These are phyloP conservation scores for Aspergillus sp. DNA, from an alignment of 2,329 filamentous ascomycete genomes.

Conservation along the genomic window DNA sequence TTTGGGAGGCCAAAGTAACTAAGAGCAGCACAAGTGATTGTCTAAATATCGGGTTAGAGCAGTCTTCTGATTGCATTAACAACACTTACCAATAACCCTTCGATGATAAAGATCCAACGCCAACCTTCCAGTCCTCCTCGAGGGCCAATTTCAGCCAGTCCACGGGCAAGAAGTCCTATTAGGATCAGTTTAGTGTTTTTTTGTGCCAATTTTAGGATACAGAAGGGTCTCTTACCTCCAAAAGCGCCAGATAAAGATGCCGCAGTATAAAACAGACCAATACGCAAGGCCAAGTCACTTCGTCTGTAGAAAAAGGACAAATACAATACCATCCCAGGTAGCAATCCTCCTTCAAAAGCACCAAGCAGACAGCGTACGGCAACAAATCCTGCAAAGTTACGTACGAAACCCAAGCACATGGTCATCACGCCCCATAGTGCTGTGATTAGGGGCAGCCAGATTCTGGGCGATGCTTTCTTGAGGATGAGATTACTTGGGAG, in stretches of 20 bases:
- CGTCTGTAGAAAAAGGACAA: constrained; percentile 57
- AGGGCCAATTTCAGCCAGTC: constrained; percentile 53
- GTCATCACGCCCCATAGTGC: constrained; percentile 54
- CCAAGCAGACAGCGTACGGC: constrained; percentile 57
- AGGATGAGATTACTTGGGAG: constrained; percentile 59
- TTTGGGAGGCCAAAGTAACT: constrained; percentile 53
- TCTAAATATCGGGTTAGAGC: constrained; percentile 33
- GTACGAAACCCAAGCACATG: constrained; percentile 33
- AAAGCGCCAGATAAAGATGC: constrained; percentile 60
- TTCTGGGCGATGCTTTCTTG: constrained; percentile 53
- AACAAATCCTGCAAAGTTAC: constrained; percentile 48
- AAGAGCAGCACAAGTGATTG: constrained; percentile 47
- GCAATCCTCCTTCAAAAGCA: constrained; percentile 56
- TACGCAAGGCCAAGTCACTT: constrained; percentile 54
- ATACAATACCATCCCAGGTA: constrained; percentile 63
- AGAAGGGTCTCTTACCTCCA: constrained; percentile 38
- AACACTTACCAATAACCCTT: constrained; percentile 39
- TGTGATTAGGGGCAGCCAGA: constrained; percentile 55
- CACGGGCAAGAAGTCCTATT: constrained; percentile 52
- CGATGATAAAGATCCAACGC: constrained; percentile 59
- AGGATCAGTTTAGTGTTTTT: not conserved
- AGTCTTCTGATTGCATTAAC: not conserved
- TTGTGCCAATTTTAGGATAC: not conserved
- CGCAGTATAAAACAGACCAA: constrained; percentile 62
- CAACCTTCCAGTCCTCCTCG: constrained; percentile 50